Base-by-base conservation (phyloP, 2,329 filamentous ascomycete genomes). In the Fonsecaea multimorphosa region DNA sequence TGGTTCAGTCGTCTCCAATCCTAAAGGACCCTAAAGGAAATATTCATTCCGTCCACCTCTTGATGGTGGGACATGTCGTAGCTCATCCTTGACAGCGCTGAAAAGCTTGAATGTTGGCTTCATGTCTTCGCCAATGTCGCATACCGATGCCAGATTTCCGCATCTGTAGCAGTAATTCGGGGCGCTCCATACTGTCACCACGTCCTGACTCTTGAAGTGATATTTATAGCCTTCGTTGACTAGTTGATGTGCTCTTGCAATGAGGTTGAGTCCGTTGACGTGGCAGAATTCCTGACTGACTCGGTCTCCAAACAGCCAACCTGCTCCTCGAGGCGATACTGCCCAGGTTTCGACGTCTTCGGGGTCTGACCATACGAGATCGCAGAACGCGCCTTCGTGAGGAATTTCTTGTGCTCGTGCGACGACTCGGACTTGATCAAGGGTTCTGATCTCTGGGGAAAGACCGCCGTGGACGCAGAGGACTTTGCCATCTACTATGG, bases 141-240 rank as follows among this genome's bases (percentile, higher is more conserved):
- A 97, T 76, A 97, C 96, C 4, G 86, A 88, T 22, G 88, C 88
- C 67, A 91, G 81, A 66, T 83, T 87, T 58, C 95, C 95, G 79
- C 95, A 99, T 49, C 93, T 85, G 78, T 97, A 97, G 79, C 92
- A 96, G 80, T 96, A 96, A 74, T 96, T 99, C 1, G 95, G 95
- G 3, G 95, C 95, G 76, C 92, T 97, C 85, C 88, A 91, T 27
- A 91, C 88, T 1, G 88, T 91, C 19, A 97, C 93, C 49, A 97
- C 93, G 12, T 96, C 96, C 80, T 95, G 94, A 77, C 97, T 91
- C 61, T 90, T 86, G 80, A 98, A 98, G 77, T 98, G 94, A 77
- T 96, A 98, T 87, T 91, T 91, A 81, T 90, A 92, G 64, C 89
- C 89, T 78, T 92, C 89, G 72, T 91, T 91, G 69, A 91, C 89